Percentiles rank a stretch among this genome's conserved stretches.
phyloP scores from a whole-genome alignment of 2,329 filamentous ascomycete genomes.

The Alternaria conjuncta region DNA sequence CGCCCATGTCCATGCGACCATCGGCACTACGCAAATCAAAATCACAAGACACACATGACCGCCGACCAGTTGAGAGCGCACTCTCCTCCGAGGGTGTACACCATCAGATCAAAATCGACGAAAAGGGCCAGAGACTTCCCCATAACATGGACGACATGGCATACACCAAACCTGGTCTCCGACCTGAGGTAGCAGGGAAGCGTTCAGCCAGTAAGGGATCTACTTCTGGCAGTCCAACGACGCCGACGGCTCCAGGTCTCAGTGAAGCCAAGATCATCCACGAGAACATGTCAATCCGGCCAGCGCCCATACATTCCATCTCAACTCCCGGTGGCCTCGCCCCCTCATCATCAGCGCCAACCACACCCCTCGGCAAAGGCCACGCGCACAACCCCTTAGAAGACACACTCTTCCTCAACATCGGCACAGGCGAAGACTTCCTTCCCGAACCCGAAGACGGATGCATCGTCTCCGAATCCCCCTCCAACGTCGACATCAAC shows the following conservation, averaged over 20 bases:
- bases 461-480: conserved; percentile 78
- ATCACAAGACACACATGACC: conserved; percentile 60
- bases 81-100: conserved; percentile 63
- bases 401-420: conserved; percentile 74
- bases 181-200: conserved; percentile 10
- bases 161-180: conserved; percentile 24
- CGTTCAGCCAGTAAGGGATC: conserved; percentile 13
- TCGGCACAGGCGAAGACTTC: conserved; percentile 69
- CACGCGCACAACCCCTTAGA: conserved; percentile 70
- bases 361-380: conserved; percentile 54
- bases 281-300: conserved; percentile 42
- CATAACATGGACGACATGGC: conserved; percentile 29
- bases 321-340: conserved; percentile 17
- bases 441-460: conserved; percentile 38
- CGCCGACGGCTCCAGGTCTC: conserved; percentile 19
- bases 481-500: conserved; percentile 81
- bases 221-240: conserved; percentile 24
- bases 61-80: conserved; percentile 56
- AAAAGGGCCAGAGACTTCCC: conserved; percentile 31
- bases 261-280: conserved; percentile 37
- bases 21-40: conserved; percentile 52
- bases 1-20: conserved; percentile 60
- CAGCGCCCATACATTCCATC: conserved; percentile 31
- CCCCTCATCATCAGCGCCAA: conserved; percentile 25
- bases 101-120: conserved; percentile 51